A percentile compares a stretch with the other conserved stretches of the same genome.
These are phyloP conservation scores for Beauveria sp. DNA, from an alignment of 2,329 filamentous ascomycete genomes.

Conservation along the genomic window DNA sequence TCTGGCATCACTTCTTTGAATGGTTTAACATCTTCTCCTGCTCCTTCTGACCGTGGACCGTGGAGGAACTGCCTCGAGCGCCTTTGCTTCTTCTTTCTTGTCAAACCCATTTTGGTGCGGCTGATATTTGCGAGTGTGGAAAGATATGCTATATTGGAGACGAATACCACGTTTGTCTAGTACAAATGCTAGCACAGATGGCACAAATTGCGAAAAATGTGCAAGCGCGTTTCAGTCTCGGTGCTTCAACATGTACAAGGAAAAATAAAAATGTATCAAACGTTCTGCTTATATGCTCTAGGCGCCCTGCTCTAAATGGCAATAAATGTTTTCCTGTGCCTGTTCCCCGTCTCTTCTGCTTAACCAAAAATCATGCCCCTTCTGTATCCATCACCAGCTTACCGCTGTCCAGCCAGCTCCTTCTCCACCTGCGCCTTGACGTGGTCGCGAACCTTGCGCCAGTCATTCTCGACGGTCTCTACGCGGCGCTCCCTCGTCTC, in stretches of 20 bases:
- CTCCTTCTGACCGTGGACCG: not conserved
- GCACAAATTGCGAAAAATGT: not conserved
- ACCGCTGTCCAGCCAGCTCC: conserved; percentile 36
- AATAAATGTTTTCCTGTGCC: not conserved
- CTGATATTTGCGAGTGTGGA: not conserved
- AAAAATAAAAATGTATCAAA: conserved; percentile 6
- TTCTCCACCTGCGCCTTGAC: conserved; percentile 66
- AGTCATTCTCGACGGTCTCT: conserved; percentile 59
- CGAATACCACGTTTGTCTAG: not conserved
- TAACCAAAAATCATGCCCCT: not conserved
- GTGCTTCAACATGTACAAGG: not conserved
- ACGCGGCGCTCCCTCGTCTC: conserved; percentile 70
- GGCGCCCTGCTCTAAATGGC: not conserved
- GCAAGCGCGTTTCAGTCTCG: not conserved
- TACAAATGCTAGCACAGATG: not conserved
- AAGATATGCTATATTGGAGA: not conserved
- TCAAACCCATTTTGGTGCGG: not conserved
- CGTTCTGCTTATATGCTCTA: not conserved
- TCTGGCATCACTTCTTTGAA: not conserved
- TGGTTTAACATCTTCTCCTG: not conserved
- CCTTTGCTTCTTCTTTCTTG: not conserved
- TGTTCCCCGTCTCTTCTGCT: not conserved
- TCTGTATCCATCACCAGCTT: not conserved
- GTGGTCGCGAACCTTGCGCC: conserved; percentile 67
- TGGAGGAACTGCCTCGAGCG: not conserved